Conservation (phyloP, 2,329 filamentous ascomycete genomes). For the Endothia cerciana region DNA sequence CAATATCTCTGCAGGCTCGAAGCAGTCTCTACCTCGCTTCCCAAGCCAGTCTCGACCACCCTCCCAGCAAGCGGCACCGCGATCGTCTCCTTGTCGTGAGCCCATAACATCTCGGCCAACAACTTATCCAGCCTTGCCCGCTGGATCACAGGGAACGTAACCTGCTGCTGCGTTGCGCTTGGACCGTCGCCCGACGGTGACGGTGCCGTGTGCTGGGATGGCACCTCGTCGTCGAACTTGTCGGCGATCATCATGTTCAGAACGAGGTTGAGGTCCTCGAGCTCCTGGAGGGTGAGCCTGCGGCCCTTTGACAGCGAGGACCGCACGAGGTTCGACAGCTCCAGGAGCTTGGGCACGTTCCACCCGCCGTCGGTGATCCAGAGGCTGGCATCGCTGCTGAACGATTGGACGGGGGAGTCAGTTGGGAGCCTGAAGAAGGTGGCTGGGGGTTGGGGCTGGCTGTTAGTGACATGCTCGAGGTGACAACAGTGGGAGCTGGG, state of each 20-base stretch:
- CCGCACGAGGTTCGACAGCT: slow-evolving; percentile 23
- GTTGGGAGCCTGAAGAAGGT: not conserved
- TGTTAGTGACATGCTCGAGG: not conserved
- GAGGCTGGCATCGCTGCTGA: slow-evolving; percentile 12
- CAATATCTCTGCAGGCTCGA: slow-evolving; percentile 18
- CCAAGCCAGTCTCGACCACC: not conserved
- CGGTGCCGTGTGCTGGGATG: not conserved
- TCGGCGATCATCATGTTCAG: slow-evolving; percentile 25
- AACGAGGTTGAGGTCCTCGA: slow-evolving; percentile 24
- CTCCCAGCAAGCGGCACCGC: not conserved
- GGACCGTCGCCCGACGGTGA: not conserved
- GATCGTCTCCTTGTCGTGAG: slow-evolving; percentile 6
- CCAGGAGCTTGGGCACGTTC: slow-evolving; percentile 26
- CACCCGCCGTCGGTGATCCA: slow-evolving; percentile 23
- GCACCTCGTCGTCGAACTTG: slow-evolving; percentile 15
- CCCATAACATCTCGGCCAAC: slow-evolving; percentile 23
- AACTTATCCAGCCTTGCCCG: slow-evolving; percentile 26
- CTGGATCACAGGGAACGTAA: slow-evolving; percentile 20
- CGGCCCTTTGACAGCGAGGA: slow-evolving; percentile 14
- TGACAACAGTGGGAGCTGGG: not conserved
- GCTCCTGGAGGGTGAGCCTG: slow-evolving; percentile 5
- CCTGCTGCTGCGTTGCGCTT: not conserved
- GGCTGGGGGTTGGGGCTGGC: not conserved
- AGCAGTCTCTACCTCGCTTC: slow-evolving; percentile 18
- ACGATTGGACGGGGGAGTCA: slow-evolving; percentile 5